These are phyloP conservation scores for Coemansia sp. DNA, from an alignment of 192 early-diverging fungal genomes.

Conservation along the genomic window DNA sequence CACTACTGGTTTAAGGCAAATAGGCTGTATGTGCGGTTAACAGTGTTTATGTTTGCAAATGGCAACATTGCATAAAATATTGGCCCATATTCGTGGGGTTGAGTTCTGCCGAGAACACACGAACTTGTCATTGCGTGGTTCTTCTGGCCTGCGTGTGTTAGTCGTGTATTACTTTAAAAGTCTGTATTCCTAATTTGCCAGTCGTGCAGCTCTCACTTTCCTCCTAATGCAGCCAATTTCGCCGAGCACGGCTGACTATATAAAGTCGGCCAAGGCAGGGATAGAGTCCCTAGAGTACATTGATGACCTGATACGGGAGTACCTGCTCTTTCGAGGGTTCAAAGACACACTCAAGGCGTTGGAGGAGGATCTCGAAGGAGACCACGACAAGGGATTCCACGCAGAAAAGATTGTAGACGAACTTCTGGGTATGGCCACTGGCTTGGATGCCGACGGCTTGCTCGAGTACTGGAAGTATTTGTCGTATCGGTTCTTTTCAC, in stretches of 20 bases:
- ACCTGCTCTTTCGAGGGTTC: conserved; percentile 50
- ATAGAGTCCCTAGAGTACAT: conserved; percentile 51
- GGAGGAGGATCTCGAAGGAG: conserved; percentile 37
- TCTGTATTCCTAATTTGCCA: not conserved
- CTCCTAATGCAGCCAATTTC: conserved; percentile 20
- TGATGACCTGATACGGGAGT: conserved; percentile 52
- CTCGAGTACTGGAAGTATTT: conserved; percentile 50
- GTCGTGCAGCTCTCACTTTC: not conserved
- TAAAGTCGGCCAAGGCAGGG: conserved; percentile 49
- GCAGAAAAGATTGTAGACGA: conserved; percentile 40
- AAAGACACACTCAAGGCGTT: conserved; percentile 36
- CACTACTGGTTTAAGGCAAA: not conserved
- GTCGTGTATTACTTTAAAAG: not conserved
- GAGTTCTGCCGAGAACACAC: too few relatives aligned
- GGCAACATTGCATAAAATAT: too few relatives aligned
- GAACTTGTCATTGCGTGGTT: not conserved
- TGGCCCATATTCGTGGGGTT: too few relatives aligned
- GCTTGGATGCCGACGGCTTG: conserved; percentile 24
- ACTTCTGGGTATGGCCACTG: conserved; percentile 37
- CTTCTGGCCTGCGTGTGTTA: not conserved
- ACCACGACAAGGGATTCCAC: conserved; percentile 48
- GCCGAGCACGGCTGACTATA: conserved; percentile 26
- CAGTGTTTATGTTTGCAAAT: too few relatives aligned
- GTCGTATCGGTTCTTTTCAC: conserved; percentile 47
- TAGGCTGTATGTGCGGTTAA: not conserved